phyloP scores from a whole-genome alignment of 345 rosid genomes.

The Heritiera littoralis region DNA sequence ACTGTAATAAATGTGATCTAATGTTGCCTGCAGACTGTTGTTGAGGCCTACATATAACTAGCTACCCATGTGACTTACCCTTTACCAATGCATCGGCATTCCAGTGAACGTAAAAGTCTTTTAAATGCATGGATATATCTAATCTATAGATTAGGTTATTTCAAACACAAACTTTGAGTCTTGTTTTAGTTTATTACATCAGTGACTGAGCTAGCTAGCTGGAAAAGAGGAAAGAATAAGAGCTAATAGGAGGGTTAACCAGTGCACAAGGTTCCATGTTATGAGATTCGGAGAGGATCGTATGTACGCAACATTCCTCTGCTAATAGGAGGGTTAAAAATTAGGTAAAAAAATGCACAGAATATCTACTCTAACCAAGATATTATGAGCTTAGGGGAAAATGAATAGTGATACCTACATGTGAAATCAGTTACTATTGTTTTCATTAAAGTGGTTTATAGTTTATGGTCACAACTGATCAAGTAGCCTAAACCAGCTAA shows the following conservation, averaged over 20 bases:
- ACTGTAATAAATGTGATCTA: slow-evolving; percentile 15
- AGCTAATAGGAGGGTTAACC: not conserved
- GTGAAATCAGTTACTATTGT: not conserved
- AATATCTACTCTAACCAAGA: not conserved
- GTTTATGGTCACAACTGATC: too few species aligned
- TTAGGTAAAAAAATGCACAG: not conserved
- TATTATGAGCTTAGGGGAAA: not conserved
- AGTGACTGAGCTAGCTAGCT: not conserved
- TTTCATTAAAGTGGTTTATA: not conserved
- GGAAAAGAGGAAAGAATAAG: not conserved
- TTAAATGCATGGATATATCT: too few species aligned
- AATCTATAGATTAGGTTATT: too few species aligned
- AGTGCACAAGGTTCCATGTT: too few species aligned
- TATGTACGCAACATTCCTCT: too few species aligned
- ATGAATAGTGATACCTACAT: not conserved
- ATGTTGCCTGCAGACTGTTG: not conserved
- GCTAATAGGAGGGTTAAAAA: not conserved
- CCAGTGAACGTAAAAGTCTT: not conserved
- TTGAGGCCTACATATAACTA: slow-evolving; percentile 12
- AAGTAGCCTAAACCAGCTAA: not conserved
- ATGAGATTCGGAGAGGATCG: too few species aligned
- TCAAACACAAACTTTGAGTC: too few species aligned
- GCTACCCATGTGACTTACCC: slow-evolving; percentile 1
- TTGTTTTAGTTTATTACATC: too few species aligned
- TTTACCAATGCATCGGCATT: not conserved